Conservation (phyloP, 768 basidiomycete genomes). For the Cystofilobasidium bisporidii region DNA sequence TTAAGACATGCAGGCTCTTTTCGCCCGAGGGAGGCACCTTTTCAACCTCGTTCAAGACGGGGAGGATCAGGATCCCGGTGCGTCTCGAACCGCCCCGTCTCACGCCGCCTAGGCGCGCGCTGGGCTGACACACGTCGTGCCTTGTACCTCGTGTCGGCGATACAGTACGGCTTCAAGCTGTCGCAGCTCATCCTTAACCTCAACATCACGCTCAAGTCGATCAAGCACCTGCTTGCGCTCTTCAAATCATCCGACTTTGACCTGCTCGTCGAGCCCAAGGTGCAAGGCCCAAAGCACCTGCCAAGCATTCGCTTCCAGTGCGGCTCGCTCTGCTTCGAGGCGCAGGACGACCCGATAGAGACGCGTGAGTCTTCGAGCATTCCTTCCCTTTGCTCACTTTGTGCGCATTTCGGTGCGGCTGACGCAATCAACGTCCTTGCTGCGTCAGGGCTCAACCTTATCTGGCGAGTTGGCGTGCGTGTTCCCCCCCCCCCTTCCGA, state of each 20-base stretch:
- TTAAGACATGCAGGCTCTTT: slow-evolving; percentile 49
- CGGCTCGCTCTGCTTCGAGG: slow-evolving; percentile 60
- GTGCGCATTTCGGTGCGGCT: neutral
- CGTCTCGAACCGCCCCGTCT: neutral
- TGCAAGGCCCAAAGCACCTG: slow-evolving; percentile 63
- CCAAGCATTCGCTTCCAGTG: slow-evolving; percentile 56
- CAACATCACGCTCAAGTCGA: slow-evolving; percentile 58
- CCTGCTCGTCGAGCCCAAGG: slow-evolving; percentile 53
- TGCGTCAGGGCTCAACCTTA: slow-evolving; percentile 49
- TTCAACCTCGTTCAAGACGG: slow-evolving; percentile 52
- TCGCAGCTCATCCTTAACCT: slow-evolving; percentile 66
- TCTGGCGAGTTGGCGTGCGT: slow-evolving; percentile 55
- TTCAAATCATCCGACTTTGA: slow-evolving; percentile 49
- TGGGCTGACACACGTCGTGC: too few relatives aligned
- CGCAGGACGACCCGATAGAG: slow-evolving; percentile 77
- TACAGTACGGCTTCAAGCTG: slow-evolving; percentile 54
- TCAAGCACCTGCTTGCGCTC: slow-evolving; percentile 58
- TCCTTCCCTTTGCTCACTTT: neutral
- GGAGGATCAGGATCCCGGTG: slow-evolving; percentile 62
- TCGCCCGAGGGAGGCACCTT: slow-evolving; percentile 41
- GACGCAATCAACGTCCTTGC: neutral
- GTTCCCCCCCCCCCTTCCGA: too few relatives aligned
- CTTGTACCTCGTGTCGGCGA: too few relatives aligned
- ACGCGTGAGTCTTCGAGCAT: slow-evolving; percentile 37
- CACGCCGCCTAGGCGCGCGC: too few relatives aligned